Base-by-base conservation (phyloP, 441 rosid species). In the Gossypium davidsonii region DNA sequence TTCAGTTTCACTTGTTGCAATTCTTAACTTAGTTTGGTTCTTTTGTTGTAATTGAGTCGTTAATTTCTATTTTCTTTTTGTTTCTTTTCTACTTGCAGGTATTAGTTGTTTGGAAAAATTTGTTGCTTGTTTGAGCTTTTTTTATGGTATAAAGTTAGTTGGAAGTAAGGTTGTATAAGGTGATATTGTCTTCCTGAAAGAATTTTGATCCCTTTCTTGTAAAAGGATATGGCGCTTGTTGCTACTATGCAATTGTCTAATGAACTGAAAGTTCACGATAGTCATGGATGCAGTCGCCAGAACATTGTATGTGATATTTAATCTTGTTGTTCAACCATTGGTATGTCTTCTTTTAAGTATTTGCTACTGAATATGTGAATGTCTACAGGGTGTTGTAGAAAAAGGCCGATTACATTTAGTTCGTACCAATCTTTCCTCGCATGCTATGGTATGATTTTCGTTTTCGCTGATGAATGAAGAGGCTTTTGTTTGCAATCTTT, bases 211-310 rank as follows among this genome's bases (percentile, higher is more conserved):
- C 14, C 51, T 28, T 62, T 70, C 74, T 67, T 65, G 8, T 34
- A 34, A 75, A 73, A 80, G 73, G 64, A 92, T 34, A 34, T 92
- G 96, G 83, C 82, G 52, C 77, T 77, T 66, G 75, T 82, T 57
- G 80, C 83, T 67, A 84, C 87, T 26, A 56, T 87, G 80, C 89
- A 82, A 73, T 74, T 86, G 72, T 81, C 94, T 67, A 86, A 70
- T 46, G 90, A 90, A 79, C 76, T 81, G 39, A 82, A 81, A 79
- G 51, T 89, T 76, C 83, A 44, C 60, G 79, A 73, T 37, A 71
- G 73, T 76, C 84, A 76, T 23, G 86, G 86, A 70, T 79, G 85
- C 74, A 44, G 80, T 77, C 73, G 77, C 71, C 78, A 62, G 68
- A 76, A 74, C 25, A 52, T 73, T 49, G 98, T 92, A 79, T 63